phyloP scores from a whole-genome alignment of 2,329 filamentous ascomycete species.

The Diaporthe destruens region DNA sequence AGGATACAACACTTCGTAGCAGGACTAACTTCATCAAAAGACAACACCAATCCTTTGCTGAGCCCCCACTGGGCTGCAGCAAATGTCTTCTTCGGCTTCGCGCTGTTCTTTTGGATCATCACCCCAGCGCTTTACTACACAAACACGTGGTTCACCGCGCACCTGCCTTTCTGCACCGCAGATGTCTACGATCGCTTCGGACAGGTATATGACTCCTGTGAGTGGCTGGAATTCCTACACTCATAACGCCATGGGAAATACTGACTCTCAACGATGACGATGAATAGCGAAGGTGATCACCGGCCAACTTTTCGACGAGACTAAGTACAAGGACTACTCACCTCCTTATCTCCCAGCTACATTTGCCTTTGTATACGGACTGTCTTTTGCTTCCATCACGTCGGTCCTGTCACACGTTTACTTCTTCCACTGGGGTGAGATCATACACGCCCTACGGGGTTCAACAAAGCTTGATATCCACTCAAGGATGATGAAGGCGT shows the following conservation, averaged over 20 bases:
- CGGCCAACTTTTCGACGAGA: conserved; percentile 58
- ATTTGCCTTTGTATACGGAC: conserved; percentile 54
- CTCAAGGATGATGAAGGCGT: conserved; percentile 56
- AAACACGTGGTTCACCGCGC: conserved; percentile 64
- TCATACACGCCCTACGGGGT: conserved; percentile 48
- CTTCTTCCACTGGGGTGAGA: conserved; percentile 75
- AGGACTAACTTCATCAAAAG: no score
- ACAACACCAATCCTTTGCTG: conserved; percentile 57
- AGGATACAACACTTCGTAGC: no score
- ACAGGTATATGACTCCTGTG: conserved; percentile 58
- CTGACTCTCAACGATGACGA: background rate
- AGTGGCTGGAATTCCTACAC: background rate
- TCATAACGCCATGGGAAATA: background rate
- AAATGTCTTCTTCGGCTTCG: conserved; percentile 58
- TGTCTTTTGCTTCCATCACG: conserved; percentile 49
- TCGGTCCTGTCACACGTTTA: conserved; percentile 56
- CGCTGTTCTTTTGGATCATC: conserved; percentile 61
- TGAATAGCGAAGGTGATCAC: conserved; percentile 57
- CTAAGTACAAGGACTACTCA: conserved; percentile 65
- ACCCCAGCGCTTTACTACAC: conserved; percentile 62
- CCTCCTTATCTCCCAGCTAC: conserved; percentile 62
- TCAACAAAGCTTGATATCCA: conserved; percentile 55
- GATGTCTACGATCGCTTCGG: conserved; percentile 67
- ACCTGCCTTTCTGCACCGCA: conserved; percentile 65
- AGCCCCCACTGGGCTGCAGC: conserved; percentile 59